Evolutionary conservation across 768 basidiomycete species (phyloP).

Genomic region (Mycena latifolia): DNA sequence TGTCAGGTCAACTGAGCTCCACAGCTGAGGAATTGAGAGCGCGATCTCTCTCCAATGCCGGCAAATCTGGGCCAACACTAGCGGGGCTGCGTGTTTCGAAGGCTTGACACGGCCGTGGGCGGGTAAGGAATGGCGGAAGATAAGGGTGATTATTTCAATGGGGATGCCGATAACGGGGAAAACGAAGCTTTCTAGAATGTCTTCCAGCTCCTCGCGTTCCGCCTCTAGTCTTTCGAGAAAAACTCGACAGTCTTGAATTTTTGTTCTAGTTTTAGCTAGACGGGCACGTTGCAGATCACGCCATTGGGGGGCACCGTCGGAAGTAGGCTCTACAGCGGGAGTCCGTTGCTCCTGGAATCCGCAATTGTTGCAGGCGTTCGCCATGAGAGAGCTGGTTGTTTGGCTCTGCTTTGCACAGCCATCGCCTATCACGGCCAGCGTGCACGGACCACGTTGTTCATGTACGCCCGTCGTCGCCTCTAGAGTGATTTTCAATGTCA

Average conservation of each 20-base stretch:
- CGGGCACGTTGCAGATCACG: background rate
- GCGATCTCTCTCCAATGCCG: conserved; percentile 10
- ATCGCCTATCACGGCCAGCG: too few relatives aligned
- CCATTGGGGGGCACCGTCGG: background rate
- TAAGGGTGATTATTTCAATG: background rate
- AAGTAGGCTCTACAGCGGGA: too few relatives aligned
- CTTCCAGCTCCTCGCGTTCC: conserved; percentile 3
- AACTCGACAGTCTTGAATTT: background rate
- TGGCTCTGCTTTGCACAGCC: too few relatives aligned
- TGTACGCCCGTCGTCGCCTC: too few relatives aligned
- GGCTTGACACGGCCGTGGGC: conserved; percentile 1
- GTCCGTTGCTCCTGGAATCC: too few relatives aligned
- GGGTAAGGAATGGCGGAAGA: background rate
- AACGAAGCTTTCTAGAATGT: background rate
- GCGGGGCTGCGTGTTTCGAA: background rate
- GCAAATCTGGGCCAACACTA: conserved; percentile 5
- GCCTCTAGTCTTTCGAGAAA: background rate
- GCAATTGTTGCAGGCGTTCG: too few relatives aligned
- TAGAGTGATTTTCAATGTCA: too few relatives aligned
- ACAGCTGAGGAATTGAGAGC: conserved; percentile 2
- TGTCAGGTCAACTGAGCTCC: conserved; percentile 6
- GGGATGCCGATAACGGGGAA: conserved; percentile 7
- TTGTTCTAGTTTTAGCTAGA: background rate
- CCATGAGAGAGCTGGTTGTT: too few relatives aligned
- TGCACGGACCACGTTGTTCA: too few relatives aligned